These are phyloP conservation scores for Canariomyces notabilis DNA, from an alignment of 2,329 filamentous ascomycete genomes.

Conservation along the genomic window DNA sequence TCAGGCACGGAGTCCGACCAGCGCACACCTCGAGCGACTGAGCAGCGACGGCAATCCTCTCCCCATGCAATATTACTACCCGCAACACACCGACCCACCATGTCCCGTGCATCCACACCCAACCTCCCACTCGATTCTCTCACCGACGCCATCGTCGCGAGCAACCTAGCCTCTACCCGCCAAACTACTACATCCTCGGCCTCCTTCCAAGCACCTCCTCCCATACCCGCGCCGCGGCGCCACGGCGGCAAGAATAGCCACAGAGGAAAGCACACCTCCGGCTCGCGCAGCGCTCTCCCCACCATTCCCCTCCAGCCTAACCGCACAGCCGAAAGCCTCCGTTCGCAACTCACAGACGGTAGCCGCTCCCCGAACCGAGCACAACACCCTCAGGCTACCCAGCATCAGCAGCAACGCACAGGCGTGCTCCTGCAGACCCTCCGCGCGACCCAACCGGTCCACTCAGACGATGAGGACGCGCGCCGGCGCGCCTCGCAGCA, in stretches of 20 bases:
- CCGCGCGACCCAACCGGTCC: constrained; percentile 46
- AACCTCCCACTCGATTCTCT: constrained; percentile 58
- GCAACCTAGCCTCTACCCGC: constrained; percentile 64
- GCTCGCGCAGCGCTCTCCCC: no score
- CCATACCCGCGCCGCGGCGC: constrained; percentile 33
- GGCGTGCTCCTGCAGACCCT: constrained; percentile 62
- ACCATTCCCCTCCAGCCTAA: constrained; percentile 19
- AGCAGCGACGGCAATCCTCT: background rate
- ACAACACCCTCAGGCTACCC: background rate
- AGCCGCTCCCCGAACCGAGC: constrained; percentile 34
- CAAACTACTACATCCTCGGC: constrained; percentile 34
- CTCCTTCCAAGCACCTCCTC: constrained; percentile 34
- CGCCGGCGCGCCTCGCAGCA: constrained; percentile 44
- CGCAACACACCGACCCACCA: constrained; percentile 19
- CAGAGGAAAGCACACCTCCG: no score
- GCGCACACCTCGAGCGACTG: background rate
- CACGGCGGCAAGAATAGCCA: constrained; percentile 16
- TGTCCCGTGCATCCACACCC: constrained; percentile 21
- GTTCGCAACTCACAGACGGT: constrained; percentile 15
- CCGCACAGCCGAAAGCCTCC: constrained; percentile 21
- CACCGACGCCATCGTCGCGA: constrained; percentile 69
- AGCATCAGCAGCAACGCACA: constrained; percentile 35
- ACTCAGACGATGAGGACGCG: constrained; percentile 48
- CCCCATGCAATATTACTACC: constrained; percentile 7
- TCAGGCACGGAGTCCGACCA: constrained; percentile 14